A percentile compares a stretch with the other conserved stretches of the same genome.
Conservation (phyloP, 2,329 filamentous ascomycete species). For the Ceratocystis eucalypticola region DNA sequence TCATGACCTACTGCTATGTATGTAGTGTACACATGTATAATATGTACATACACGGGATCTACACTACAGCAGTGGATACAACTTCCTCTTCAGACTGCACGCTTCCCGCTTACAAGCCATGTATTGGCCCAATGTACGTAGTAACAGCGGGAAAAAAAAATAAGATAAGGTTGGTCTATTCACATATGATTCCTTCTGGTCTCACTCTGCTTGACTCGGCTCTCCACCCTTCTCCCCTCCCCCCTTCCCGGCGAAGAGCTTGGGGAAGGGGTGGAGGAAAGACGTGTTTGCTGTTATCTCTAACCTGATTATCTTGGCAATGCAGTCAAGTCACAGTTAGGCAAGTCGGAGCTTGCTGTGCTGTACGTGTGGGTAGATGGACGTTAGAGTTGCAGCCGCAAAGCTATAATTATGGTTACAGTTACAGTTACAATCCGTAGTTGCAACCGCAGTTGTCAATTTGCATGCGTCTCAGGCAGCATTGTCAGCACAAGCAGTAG, state of each 20-base stretch:
- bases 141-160: not conserved
- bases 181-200: not conserved
- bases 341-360: too few relatives aligned
- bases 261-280: not conserved
- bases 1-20: too few relatives aligned
- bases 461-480: slow-evolving; percentile 1
- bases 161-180: not conserved
- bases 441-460: slow-evolving; percentile 1
- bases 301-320: not conserved
- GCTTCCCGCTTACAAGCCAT: too few relatives aligned
- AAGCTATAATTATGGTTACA: not conserved
- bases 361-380: not conserved
- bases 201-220: not conserved
- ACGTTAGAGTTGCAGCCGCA: not conserved
- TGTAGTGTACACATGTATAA: too few relatives aligned
- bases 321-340: too few relatives aligned
- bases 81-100: too few relatives aligned
- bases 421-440: not conserved
- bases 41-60: too few relatives aligned
- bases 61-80: too few relatives aligned
- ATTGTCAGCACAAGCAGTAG: too few relatives aligned
- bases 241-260: not conserved
- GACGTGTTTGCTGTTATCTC: not conserved
- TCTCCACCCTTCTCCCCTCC: not conserved
- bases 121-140: too few relatives aligned